Percentiles rank a stretch among this genome's conserved stretches.
Evolutionary conservation across 176 grass and related monocot genomes (phyloP).

Genomic region (Carex cristatella): DNA sequence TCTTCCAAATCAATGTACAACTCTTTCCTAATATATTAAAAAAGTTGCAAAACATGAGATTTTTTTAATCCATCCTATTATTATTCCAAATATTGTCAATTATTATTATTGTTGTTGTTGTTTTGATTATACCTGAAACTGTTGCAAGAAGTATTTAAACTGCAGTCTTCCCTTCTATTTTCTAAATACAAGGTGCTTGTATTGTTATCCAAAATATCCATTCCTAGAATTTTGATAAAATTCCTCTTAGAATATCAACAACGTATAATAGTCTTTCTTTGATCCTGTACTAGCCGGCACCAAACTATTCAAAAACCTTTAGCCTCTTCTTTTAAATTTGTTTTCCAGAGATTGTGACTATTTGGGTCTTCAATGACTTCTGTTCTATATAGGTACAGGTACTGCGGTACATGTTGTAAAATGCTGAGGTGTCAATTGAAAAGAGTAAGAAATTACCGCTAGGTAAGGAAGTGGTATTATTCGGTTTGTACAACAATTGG

Average conservation of each 20-base stretch:
- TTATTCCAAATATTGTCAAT: background rate
- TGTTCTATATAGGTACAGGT: background rate
- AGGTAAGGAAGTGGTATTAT: background rate
- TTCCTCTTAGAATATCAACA: background rate
- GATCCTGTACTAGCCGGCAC: background rate
- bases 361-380: background rate
- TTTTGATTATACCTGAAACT: constrained; percentile 3
- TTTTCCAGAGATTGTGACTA: background rate
- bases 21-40: constrained; percentile 8
- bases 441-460: background rate
- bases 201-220: background rate
- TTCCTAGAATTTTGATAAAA: background rate
- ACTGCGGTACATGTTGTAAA: background rate
- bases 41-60: background rate
- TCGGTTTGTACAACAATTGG: background rate
- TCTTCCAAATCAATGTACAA: constrained; percentile 23
- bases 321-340: background rate
- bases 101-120: background rate
- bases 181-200: background rate
- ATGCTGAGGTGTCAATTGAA: background rate
- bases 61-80: background rate
- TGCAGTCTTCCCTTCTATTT: background rate
- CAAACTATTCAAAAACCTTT: background rate
- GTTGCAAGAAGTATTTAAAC: constrained; percentile 1
- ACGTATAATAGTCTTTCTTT: background rate